Conservation (phyloP, 371 early-diverging fungal genomes). For the Mucor plumbeus region DNA sequence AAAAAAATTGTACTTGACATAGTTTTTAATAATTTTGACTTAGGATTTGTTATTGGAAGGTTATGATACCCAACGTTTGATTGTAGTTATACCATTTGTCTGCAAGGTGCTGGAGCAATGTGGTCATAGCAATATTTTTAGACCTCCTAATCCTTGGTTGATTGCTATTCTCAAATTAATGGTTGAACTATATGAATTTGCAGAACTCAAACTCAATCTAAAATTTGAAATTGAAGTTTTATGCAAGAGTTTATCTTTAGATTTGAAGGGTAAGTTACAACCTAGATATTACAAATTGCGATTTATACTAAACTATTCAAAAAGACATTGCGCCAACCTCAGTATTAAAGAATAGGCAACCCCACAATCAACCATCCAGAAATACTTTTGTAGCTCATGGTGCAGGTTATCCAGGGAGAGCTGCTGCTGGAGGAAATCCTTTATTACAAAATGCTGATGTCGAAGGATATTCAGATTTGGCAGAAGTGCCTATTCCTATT, state of each 20-base stretch:
- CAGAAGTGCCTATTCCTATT: constrained; percentile 31
- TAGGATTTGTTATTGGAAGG: constrained; percentile 91
- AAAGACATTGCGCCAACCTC: constrained; percentile 73
- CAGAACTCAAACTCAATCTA: constrained; percentile 89
- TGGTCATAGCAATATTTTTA: constrained; percentile 82
- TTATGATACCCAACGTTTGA: constrained; percentile 81
- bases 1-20: background rate
- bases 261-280: constrained; percentile 59
- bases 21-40: background rate
- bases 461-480: constrained; percentile 13
- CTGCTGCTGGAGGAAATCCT: constrained; percentile 15
- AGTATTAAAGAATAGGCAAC: constrained; percentile 65
- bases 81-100: constrained; percentile 96
- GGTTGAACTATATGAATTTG: constrained; percentile 90
- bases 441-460: constrained; percentile 9
- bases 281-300: background rate
- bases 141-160: constrained; percentile 97
- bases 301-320: background rate
- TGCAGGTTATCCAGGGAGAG: constrained; percentile 8
- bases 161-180: constrained; percentile 92
- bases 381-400: background rate
- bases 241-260: constrained; percentile 87
- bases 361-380: constrained; percentile 16
- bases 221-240: constrained; percentile 97
- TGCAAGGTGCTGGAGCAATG: constrained; percentile 96